Conservation (phyloP, 1,284 basidiomycete genomes). For the Vanrija sp. region DNA sequence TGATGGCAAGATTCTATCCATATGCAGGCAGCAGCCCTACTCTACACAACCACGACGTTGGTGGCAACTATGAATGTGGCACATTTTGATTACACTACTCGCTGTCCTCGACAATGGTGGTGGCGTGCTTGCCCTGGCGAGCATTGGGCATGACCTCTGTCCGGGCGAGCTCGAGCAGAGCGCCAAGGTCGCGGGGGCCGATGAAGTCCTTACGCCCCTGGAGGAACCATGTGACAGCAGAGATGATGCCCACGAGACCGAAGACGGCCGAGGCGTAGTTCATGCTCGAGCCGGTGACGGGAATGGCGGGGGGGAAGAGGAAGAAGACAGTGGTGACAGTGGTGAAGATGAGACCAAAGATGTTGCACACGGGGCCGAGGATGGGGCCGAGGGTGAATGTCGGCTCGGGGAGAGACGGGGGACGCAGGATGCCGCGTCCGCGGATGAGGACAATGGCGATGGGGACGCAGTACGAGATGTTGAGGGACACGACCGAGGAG, state of each 20-base stretch:
- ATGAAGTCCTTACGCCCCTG: slow-evolving; percentile 42
- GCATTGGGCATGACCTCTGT: neutral
- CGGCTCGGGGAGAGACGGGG: slow-evolving; percentile 32
- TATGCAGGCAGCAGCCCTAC: too few relatives aligned
- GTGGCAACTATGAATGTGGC: neutral
- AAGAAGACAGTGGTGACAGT: slow-evolving; percentile 52
- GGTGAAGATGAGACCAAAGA: slow-evolving; percentile 47
- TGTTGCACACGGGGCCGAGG: slow-evolving; percentile 41
- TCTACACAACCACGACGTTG: neutral
- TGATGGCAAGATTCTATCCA: too few relatives aligned
- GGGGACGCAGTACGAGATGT: slow-evolving; percentile 50
- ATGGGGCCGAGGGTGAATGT: slow-evolving; percentile 40
- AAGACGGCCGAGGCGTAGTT: slow-evolving; percentile 49
- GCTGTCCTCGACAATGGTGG: neutral
- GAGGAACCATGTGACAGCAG: slow-evolving; percentile 40
- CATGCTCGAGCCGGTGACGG: slow-evolving; percentile 46
- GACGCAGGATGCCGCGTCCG: slow-evolving; percentile 46
- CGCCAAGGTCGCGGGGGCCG: slow-evolving; percentile 43
- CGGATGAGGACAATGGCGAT: slow-evolving; percentile 48
- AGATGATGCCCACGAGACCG: slow-evolving; percentile 33
- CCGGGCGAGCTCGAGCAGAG: neutral
- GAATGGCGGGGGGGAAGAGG: slow-evolving; percentile 51
- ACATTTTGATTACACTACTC: neutral
- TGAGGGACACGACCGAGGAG: slow-evolving; percentile 50
- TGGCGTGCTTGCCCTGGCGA: neutral